Percentiles rank a stretch among this genome's conserved stretches.
These are phyloP conservation scores for Penicillium concentricum DNA, from an alignment of 2,329 filamentous ascomycete genomes.

Conservation along the genomic window DNA sequence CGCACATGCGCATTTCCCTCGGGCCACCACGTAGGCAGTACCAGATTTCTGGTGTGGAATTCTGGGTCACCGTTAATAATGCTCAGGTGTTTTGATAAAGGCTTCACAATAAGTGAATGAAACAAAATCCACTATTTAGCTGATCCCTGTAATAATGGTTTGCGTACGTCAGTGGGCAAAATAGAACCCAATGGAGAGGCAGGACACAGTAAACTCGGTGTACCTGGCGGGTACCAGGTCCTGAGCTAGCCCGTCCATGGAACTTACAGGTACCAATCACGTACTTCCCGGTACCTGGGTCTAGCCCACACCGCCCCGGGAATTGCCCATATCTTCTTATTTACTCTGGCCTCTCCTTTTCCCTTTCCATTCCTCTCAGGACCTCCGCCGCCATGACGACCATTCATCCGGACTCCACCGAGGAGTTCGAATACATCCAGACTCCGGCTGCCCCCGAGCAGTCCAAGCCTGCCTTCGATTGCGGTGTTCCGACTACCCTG, in stretches of 20 bases:
- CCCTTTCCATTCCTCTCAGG: conserved; percentile 21
- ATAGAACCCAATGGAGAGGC: not conserved
- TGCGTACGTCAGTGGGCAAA: not conserved
- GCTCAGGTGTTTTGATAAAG: not conserved
- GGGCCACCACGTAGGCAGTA: conserved; percentile 7
- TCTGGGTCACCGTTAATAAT: not conserved
- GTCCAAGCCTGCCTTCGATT: conserved; percentile 53
- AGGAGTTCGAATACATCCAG: conserved; percentile 56
- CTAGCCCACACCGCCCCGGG: conserved; percentile 19
- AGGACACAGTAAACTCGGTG: not conserved
- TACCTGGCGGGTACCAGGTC: conserved; percentile 2
- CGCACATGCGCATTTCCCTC: conserved; percentile 11
- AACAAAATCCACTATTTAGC: not conserved
- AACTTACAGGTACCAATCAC: conserved; percentile 8
- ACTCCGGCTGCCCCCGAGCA: conserved; percentile 58
- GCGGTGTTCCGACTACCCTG: conserved; percentile 61
- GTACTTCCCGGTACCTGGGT: conserved; percentile 7
- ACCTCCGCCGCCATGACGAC: conserved; percentile 37
- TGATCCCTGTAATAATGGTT: not conserved
- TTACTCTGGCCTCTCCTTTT: conserved; percentile 24
- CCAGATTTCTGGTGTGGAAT: not conserved
- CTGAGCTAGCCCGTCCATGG: conserved; percentile 9
- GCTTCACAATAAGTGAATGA: not conserved
- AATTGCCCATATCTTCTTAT: conserved; percentile 20
- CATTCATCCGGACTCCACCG: conserved; percentile 45